Conservation (phyloP, 2,329 filamentous ascomycete species). For the Aspergillus sp. region DNA sequence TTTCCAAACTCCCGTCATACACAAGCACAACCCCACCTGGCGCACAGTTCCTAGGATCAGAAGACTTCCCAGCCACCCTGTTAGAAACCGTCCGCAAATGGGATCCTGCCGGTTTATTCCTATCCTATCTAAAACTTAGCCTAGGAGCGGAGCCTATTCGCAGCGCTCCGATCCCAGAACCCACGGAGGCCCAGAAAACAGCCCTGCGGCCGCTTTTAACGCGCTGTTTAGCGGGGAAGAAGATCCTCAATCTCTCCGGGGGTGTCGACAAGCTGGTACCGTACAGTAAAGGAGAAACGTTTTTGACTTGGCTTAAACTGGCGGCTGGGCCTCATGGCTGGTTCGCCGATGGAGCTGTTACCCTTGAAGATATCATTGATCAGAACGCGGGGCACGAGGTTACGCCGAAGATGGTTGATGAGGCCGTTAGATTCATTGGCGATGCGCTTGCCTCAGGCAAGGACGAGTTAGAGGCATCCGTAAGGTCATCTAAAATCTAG, state of each 20-base stretch:
- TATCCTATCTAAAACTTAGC: conserved; percentile 49
- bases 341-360: conserved; percentile 52
- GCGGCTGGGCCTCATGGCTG: conserved; percentile 41
- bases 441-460: conserved; percentile 37
- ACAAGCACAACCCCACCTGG: conserved; percentile 57
- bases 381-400: conserved; percentile 60
- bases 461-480: conserved; percentile 22
- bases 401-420: conserved; percentile 55
- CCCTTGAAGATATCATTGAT: conserved; percentile 59
- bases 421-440: conserved; percentile 55
- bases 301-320: conserved; percentile 57
- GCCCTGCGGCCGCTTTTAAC: conserved; percentile 45
- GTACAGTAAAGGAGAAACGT: conserved; percentile 56
- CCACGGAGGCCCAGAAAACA: conserved; percentile 45
- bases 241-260: conserved; percentile 55
- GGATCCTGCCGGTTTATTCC: conserved; percentile 75
- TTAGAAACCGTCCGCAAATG: conserved; percentile 61
- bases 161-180: conserved; percentile 33
- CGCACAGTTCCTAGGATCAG: conserved; percentile 69
- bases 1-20: conserved; percentile 66
- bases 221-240: conserved; percentile 50
- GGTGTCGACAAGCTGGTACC: conserved; percentile 62
- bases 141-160: conserved; percentile 26
- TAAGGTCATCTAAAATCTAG: conserved; percentile 39
- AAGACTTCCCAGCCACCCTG: conserved; percentile 72